phyloP scores from a whole-genome alignment of 768 basidiomycete genomes.

The Leucosporidium yakuticum region DNA sequence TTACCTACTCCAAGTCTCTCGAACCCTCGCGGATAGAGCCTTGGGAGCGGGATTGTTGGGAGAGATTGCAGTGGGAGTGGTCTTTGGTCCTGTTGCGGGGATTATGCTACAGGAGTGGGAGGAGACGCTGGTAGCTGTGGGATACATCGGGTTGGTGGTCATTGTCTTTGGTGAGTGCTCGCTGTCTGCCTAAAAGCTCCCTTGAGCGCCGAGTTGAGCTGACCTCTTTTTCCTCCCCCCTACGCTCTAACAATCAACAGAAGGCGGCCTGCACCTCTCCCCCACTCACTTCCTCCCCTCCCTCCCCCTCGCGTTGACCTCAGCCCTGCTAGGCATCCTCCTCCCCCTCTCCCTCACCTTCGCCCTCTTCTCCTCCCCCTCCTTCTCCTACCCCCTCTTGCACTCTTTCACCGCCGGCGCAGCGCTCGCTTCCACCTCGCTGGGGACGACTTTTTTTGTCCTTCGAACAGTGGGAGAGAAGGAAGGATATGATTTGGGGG shows the following conservation, averaged over 20 bases:
- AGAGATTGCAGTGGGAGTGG: conserved; percentile 54
- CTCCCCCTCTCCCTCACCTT: conserved; percentile 53
- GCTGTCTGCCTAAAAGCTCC: too few relatives aligned
- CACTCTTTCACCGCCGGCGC: conserved; percentile 58
- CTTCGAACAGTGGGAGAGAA: conserved; percentile 42
- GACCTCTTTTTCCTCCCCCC: not conserved
- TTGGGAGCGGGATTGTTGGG: conserved; percentile 53
- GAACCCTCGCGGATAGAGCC: conserved; percentile 46
- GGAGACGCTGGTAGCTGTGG: conserved; percentile 49
- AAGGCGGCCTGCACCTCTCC: conserved; percentile 56
- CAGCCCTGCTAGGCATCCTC: conserved; percentile 42
- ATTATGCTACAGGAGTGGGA: conserved; percentile 48
- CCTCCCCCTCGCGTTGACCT: conserved; percentile 49
- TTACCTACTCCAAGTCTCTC: conserved; percentile 52
- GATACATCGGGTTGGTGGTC: conserved; percentile 51
- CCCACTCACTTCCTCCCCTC: conserved; percentile 49
- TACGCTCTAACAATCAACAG: not conserved
- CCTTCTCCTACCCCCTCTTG: conserved; percentile 36
- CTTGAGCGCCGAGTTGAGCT: too few relatives aligned
- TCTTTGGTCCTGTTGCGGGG: conserved; percentile 54
- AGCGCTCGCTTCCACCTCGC: conserved; percentile 58
- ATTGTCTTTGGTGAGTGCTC: conserved; percentile 49
- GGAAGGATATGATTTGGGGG: conserved; percentile 43
- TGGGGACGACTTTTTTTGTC: conserved; percentile 63
- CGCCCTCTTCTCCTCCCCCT: conserved; percentile 40